Conservation (phyloP, 2,329 filamentous ascomycete species). For the Exophiala oligosperma region DNA sequence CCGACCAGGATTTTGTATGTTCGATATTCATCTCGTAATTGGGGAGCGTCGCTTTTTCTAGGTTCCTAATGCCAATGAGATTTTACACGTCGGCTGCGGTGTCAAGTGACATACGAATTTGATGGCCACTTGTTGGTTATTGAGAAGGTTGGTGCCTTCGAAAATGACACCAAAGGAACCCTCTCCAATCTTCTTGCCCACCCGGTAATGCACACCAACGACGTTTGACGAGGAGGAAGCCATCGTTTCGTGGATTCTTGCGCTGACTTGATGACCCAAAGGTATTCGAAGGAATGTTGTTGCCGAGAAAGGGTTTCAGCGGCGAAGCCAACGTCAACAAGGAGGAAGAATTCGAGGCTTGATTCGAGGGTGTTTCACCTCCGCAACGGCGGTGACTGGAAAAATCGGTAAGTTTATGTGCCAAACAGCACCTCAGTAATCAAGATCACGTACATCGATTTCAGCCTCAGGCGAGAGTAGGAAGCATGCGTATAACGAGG, state of each 20-base stretch:
- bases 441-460: neutral
- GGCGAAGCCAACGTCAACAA: neutral
- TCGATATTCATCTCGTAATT: slow-evolving; percentile 95
- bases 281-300: neutral
- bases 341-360: neutral
- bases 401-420: slow-evolving; percentile 2
- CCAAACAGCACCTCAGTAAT: neutral
- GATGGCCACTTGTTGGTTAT: slow-evolving; percentile 99
- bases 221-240: slow-evolving; percentile 92
- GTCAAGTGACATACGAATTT: slow-evolving; percentile 77
- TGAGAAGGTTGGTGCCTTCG: slow-evolving; percentile 95
- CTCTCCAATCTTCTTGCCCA: slow-evolving; percentile 99
- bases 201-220: slow-evolving; percentile 96
- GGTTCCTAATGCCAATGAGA: slow-evolving; percentile 67
- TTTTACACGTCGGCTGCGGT: slow-evolving; percentile 28
- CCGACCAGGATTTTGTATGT: slow-evolving; percentile 99
- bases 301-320: neutral
- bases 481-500: neutral
- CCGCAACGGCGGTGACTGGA: slow-evolving; percentile 20
- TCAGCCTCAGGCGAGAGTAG: neutral
- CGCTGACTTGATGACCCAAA: neutral
- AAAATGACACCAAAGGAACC: slow-evolving; percentile 98
- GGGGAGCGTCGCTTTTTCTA: slow-evolving; percentile 95
- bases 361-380: slow-evolving; percentile 18
- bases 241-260: slow-evolving; percentile 51